Evolutionary conservation across 805 yeast genomes (phyloP).

Genomic region (Lachancea sp.): DNA sequence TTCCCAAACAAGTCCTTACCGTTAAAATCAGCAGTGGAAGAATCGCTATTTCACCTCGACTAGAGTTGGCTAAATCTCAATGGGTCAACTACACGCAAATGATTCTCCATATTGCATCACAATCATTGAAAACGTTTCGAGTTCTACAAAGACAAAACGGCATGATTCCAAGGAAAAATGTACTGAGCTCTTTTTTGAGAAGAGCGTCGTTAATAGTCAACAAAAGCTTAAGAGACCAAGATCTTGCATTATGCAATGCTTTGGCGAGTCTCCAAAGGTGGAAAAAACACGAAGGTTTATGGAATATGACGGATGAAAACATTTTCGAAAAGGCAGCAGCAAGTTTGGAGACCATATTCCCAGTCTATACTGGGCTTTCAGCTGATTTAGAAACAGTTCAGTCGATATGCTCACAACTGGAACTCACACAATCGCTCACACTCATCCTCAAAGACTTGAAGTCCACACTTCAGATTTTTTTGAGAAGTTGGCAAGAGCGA

Average conservation of each 20-base stretch:
- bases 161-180: too few relatives aligned
- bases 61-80: neutral
- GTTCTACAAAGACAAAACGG: neutral
- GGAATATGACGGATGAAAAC: slow-evolving; percentile 12
- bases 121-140: neutral
- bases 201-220: neutral
- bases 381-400: neutral
- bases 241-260: neutral
- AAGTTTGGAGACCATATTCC: neutral
- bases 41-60: neutral
- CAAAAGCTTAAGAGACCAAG: neutral
- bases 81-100: slow-evolving; percentile 1
- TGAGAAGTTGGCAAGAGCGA: neutral
- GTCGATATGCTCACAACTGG: neutral
- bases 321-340: neutral
- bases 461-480: neutral
- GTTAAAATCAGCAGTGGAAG: neutral
- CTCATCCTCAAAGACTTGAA: neutral
- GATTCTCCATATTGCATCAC: neutral
- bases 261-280: neutral
- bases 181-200: neutral
- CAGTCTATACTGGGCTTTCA: neutral
- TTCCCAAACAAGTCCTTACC: neutral
- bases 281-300: slow-evolving; percentile 6
- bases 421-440: neutral